phyloP scores from a whole-genome alignment of 1,284 basidiomycete species.

The Leccinum griseonigrum region DNA sequence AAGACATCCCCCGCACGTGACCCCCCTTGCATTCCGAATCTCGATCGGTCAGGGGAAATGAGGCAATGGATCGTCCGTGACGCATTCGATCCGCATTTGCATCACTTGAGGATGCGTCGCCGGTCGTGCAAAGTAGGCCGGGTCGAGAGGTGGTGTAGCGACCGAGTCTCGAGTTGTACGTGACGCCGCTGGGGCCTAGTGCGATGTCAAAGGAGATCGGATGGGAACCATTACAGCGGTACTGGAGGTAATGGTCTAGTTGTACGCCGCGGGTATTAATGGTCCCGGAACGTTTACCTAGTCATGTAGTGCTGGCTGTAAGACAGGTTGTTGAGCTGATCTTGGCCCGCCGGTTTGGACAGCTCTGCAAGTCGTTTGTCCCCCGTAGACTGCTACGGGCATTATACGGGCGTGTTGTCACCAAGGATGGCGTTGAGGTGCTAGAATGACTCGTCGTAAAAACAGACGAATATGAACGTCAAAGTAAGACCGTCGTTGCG shows the following conservation, averaged over 20 bases:
- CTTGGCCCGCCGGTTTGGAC: not conserved
- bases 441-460: not conserved
- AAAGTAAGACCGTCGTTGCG: no score
- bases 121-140: constrained; percentile 48
- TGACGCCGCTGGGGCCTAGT: constrained; percentile 11
- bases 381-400: not conserved
- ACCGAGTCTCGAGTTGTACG: not conserved
- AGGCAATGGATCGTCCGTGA: constrained; percentile 47
- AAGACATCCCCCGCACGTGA: constrained; percentile 52
- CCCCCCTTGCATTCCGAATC: constrained; percentile 43
- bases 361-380: not conserved
- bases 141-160: constrained; percentile 27
- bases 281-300: not conserved
- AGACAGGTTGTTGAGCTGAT: not conserved
- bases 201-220: constrained; percentile 50
- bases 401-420: not conserved
- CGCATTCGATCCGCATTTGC: constrained; percentile 48
- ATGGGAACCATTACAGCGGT: constrained; percentile 41
- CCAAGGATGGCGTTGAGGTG: not conserved
- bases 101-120: constrained; percentile 60
- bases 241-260: constrained; percentile 54
- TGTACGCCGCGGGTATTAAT: constrained; percentile 35
- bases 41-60: constrained; percentile 54
- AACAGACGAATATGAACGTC: no score
- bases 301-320: not conserved